Conservation (phyloP, 306 rosid genomes). For the Vigna hirtella region DNA sequence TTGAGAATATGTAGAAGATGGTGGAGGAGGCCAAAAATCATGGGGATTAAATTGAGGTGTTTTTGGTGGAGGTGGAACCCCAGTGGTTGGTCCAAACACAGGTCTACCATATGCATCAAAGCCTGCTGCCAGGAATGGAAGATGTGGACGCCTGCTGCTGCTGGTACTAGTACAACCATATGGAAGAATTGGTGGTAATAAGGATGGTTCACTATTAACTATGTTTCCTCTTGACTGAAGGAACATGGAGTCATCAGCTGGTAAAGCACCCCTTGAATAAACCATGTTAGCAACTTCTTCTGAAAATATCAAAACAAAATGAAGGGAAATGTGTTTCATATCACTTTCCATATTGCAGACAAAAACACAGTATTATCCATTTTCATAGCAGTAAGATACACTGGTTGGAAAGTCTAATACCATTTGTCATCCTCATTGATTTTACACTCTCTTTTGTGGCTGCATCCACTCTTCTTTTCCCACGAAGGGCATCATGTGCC, state of each 20-base stretch:
- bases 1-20: neutral
- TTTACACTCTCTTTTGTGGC: neutral
- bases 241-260: neutral
- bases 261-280: neutral
- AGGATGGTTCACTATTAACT: neutral
- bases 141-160: neutral
- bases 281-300: neutral
- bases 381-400: neutral
- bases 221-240: neutral
- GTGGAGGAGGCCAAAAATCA: neutral
- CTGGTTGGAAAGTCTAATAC: neutral
- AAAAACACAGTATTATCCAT: neutral
- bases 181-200: neutral
- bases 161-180: neutral
- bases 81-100: neutral
- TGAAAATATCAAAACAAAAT: neutral
- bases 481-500: constrained; percentile 34
- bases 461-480: neutral
- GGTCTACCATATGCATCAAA: neutral
- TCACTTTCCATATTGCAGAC: neutral
- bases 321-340: neutral
- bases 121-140: neutral
- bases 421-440: neutral
- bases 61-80: neutral
- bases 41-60: neutral